A percentile compares a stretch with the other conserved stretches of the same genome.
These are phyloP conservation scores for Bipolaris sorokiniana DNA, from an alignment of 2,329 filamentous ascomycete species.

Conservation along the genomic window DNA sequence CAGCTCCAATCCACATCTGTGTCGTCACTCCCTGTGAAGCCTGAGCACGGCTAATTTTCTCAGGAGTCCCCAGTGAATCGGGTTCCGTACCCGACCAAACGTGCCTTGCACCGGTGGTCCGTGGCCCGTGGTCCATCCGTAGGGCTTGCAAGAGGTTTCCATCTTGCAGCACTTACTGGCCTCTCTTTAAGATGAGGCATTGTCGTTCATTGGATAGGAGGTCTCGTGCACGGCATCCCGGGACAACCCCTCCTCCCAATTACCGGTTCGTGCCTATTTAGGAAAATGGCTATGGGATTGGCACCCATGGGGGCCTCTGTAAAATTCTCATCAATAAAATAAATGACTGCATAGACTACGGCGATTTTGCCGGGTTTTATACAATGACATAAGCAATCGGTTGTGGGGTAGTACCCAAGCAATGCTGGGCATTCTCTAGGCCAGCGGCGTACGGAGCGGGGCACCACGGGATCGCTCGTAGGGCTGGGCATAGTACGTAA, in stretches of 20 bases:
- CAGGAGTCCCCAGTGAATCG: not conserved
- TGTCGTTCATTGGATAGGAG: not conserved
- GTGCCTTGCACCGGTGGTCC: not conserved
- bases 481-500: slow-evolving; percentile 5
- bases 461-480: slow-evolving; percentile 4
- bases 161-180: not conserved
- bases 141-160: not conserved
- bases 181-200: not conserved
- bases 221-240: not conserved
- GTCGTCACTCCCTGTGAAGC: not conserved
- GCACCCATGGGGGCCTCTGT: not conserved
- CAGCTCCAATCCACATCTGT: too few relatives aligned
- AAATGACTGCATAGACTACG: slow-evolving; percentile 7
- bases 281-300: slow-evolving; percentile 1
- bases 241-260: not conserved
- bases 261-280: not conserved
- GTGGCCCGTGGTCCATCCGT: not conserved
- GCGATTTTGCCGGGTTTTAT: slow-evolving; percentile 4
- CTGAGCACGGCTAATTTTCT: not conserved
- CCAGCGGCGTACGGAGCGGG: slow-evolving; percentile 1
- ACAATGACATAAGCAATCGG: slow-evolving; percentile 9
- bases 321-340: not conserved
- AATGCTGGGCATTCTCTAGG: slow-evolving; percentile 8
- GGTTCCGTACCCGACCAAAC: slow-evolving; percentile 5
- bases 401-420: slow-evolving; percentile 13